Evolutionary conservation across 108 stramenopile genomes (phyloP).

Genomic region (Pseudonitzschia pungens): DNA sequence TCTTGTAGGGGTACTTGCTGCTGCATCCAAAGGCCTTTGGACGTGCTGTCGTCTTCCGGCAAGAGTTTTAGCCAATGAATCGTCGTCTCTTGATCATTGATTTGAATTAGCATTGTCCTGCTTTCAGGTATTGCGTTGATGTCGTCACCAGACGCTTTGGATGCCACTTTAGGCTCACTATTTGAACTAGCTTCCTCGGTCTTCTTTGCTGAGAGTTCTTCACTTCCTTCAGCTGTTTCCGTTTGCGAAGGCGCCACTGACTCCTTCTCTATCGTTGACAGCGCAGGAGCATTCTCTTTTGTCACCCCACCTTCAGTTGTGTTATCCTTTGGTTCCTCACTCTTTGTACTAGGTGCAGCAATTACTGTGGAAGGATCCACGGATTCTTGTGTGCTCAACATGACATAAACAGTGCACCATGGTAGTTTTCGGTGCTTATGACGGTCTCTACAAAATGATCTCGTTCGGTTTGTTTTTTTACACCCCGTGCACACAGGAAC

Average conservation of each 20-base stretch:
- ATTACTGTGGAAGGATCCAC: slow-evolving; percentile 53
- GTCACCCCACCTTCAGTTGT: neutral
- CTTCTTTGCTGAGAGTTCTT: too few relatives aligned
- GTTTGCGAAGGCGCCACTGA: too few relatives aligned
- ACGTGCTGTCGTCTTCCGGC: slow-evolving; percentile 32
- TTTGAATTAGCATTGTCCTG: slow-evolving; percentile 60
- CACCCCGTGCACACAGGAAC: slow-evolving; percentile 73
- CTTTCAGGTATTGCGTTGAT: slow-evolving; percentile 65
- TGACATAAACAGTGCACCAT: slow-evolving; percentile 75
- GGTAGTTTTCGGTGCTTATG: slow-evolving; percentile 69
- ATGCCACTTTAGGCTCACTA: neutral
- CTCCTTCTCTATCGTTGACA: neutral
- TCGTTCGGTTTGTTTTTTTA: slow-evolving; percentile 74
- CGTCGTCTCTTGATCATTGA: slow-evolving; percentile 38
- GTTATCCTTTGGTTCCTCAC: neutral
- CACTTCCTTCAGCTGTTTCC: too few relatives aligned
- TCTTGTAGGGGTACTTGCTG: neutral
- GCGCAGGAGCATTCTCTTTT: neutral
- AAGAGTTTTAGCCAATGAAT: slow-evolving; percentile 60
- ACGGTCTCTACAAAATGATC: slow-evolving; percentile 62
- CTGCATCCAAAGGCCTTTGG: neutral
- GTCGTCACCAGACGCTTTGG: slow-evolving; percentile 38
- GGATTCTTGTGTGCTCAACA: slow-evolving; percentile 45
- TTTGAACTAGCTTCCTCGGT: too few relatives aligned
- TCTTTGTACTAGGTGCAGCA: slow-evolving; percentile 45